Conservation (phyloP, 768 basidiomycete species). For the Amanita rubescens region DNA sequence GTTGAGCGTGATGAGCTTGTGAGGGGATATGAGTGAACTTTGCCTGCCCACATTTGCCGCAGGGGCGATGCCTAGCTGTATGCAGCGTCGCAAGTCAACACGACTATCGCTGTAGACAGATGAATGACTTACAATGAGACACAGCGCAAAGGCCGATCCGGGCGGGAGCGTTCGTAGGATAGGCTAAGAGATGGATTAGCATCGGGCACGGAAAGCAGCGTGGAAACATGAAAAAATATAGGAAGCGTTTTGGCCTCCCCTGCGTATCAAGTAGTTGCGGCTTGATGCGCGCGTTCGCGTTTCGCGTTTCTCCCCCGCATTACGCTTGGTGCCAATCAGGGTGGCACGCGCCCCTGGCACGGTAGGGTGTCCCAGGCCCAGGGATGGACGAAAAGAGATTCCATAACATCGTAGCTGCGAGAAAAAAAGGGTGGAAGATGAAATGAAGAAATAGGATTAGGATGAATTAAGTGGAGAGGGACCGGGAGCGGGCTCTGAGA, state of each 20-base stretch:
- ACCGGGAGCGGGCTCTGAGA: slow-evolving; percentile 98
- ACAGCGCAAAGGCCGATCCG: slow-evolving; percentile 80
- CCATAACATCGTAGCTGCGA: not conserved
- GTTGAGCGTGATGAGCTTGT: slow-evolving; percentile 90
- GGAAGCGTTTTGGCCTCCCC: too few species aligned
- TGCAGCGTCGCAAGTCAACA: not conserved
- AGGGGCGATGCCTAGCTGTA: slow-evolving; percentile 95
- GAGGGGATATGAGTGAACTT: slow-evolving; percentile 94
- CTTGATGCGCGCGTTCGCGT: too few species aligned
- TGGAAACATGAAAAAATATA: too few species aligned
- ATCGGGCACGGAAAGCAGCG: too few species aligned
- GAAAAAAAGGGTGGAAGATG: not conserved
- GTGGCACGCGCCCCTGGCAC: too few species aligned
- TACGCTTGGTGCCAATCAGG: too few species aligned
- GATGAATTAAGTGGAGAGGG: slow-evolving; percentile 1
- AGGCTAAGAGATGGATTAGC: slow-evolving; percentile 46
- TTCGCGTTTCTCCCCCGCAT: too few species aligned
- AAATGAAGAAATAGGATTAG: too few species aligned
- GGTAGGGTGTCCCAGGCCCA: too few species aligned
- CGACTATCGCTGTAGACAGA: not conserved
- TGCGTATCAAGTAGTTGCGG: too few species aligned
- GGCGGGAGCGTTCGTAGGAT: slow-evolving; percentile 88
- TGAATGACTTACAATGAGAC: slow-evolving; percentile 70
- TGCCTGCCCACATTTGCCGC: slow-evolving; percentile 98
- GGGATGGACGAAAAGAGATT: too few species aligned